Evolutionary conservation across 768 basidiomycete species (phyloP), one percentile per base, ranked within the genome.

Genomic region (Boletus subcaerulescens): DNA sequence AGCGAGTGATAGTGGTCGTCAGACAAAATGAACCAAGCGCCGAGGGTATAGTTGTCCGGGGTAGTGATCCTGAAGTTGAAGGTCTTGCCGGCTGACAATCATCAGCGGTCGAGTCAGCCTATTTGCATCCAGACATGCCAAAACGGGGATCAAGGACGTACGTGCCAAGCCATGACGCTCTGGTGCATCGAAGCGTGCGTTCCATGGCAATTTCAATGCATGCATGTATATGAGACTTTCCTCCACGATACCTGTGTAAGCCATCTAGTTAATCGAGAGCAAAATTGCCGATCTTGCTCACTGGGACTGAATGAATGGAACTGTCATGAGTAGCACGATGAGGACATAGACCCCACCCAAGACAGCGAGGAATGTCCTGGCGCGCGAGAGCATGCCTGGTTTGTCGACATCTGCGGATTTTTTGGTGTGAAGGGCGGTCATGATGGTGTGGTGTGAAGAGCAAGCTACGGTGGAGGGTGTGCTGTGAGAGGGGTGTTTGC

Each of bases 11-110:
- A 89, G 61, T 80, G 79, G 1, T 74, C 63, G 48, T 92, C 85
- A 0, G 89, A 82, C 5, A 93, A 76, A 41, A 89, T 73, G 68
- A 91, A 91, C 92, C 92, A 94, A 18, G 92, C 88, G 15, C 95
- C 95, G 39, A 98, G 68, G 0, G 78, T 79, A 54, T 87, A 81
- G 55, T 91, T 89, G 68, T 98, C 95, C 0, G 81, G 64, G 0
- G 93, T 93, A 14, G 73, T 70, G 9, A 97, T 74, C 51, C 81
- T 73, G 45, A 93, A 66, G 62, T 94, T 91, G 45, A 81, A 70
- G 0, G 90, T 87, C 68, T 91, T 93, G 59, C 85, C 87, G 4
- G 89, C 91, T 92, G 8, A 50, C 36, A 17, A 8, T 39, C 29
- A 39, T n/a, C n/a, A 4, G 29, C 29, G 26, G 29, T 29, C 29